Percentiles rank a stretch among this genome's conserved stretches.
Evolutionary conservation across 1,139 yeast genomes (phyloP).

Genomic region (Zygosaccharomyces pseudobailii): DNA sequence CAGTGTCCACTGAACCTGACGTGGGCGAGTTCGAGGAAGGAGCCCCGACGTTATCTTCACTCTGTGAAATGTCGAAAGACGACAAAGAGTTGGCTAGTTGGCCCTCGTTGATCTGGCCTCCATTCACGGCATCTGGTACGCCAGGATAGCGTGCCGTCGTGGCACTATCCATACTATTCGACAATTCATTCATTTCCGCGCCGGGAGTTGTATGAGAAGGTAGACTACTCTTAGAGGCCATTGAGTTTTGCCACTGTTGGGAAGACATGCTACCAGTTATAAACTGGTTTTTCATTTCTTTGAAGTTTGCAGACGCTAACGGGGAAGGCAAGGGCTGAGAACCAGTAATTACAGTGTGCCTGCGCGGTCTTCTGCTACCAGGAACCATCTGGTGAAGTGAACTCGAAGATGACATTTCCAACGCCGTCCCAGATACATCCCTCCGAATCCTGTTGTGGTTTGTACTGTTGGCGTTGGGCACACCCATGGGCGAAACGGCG

Average conservation of each 20-base stretch:
- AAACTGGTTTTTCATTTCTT: constrained; percentile 33
- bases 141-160: constrained; percentile 1
- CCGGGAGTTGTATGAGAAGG: neutral
- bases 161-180: neutral
- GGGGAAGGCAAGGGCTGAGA: constrained; percentile 86
- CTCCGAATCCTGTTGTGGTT: neutral
- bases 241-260: constrained; percentile 11
- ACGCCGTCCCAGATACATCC: constrained; percentile 1
- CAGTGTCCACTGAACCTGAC: neutral
- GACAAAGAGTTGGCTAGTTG: constrained; percentile 29
- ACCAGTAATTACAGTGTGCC: constrained; percentile 77
- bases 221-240: constrained; percentile 10
- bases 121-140: constrained; percentile 2
- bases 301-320: constrained; percentile 43
- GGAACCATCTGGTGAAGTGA: constrained; percentile 8
- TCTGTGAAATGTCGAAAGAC: constrained; percentile 34
- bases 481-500: constrained; percentile 9
- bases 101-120: constrained; percentile 10
- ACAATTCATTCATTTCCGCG: constrained; percentile 4
- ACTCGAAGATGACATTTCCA: constrained; percentile 14
- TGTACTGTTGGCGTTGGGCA: constrained; percentile 5
- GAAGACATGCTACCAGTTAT: constrained; percentile 19
- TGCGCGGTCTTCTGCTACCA: constrained; percentile 49
- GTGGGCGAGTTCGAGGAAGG: neutral
- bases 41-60: constrained; percentile 31